Evolutionary conservation across 78 protist species (phyloP), one percentile per base, ranked within the genome.

Genomic region (Capsaspora owczarzaki): DNA sequence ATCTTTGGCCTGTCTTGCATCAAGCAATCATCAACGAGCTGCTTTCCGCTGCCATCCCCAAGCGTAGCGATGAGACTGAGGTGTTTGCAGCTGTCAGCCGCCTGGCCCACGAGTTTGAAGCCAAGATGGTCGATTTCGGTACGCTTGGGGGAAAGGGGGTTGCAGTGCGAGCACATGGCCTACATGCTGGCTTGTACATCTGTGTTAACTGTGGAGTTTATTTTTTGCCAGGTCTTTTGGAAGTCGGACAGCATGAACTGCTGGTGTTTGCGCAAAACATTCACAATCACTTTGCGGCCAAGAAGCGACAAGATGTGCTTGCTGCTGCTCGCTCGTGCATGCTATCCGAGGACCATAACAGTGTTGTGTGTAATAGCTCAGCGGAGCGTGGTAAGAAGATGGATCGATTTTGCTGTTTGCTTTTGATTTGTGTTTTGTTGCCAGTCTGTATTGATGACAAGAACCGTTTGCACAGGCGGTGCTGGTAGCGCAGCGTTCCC

Each of bases 301-400:
- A 43, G 76, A 41, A 43, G 76, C 76, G 76, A 16, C 29, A 41
- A 53, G 60, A 41, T n/a, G 44, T 43, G 53, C 76, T 70, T 25
- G 56, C 29, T 25, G 20, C 38, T 0, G 76, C 76, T 27, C 76
- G 76, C 23, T 16, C 2, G 2, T 1, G 27, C 22, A n/a, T 61
- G 70, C 12, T 31, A 20, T 2, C 70, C 10, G 70, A 10, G n/a
- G 53, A 70, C 53, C 53, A 16, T 10, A 27, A 35, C 35, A 19
- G 56, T 5, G 53, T 40, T 0, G 37, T 19, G 76, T 49, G 6
- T 5, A 22, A 14, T 22, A 38, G 4, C 38, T 10, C 76, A 38
- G 43, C 53, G 12, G 76, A 70, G 53, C 44, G 41, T 35, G 76
- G 76, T 33, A 35, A 1, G 33, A 31, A 3, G 29, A 16, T 29